Base-by-base conservation (phyloP, 306 rosid species). In the Arachis hypogaea region DNA sequence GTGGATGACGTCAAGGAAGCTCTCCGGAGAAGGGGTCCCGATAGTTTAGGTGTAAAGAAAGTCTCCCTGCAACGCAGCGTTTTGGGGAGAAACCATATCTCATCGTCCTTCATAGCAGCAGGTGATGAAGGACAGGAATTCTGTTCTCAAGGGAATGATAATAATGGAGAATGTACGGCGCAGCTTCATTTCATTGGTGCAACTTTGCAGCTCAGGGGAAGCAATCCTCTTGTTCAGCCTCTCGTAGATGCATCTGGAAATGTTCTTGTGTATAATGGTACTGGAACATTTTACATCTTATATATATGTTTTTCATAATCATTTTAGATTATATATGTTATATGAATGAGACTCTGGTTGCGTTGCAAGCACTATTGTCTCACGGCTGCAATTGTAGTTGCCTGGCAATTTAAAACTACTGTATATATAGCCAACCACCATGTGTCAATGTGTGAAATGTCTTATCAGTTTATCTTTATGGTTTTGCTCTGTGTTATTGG, bases 21-120 rank as follows among this genome's bases (percentile, higher is more conserved):
- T 63, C 77, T 94, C 43, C 77, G 84, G 33, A 84, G 92, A 82
- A 85, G 98, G 67, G 98, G 98, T 42, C 98, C 97, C 44, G 98
- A 94, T 80, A 88, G 90, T 86, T 77, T 89, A 16, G 85, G 86
- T 45, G 52, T 74, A 71, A 86, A 75, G 88, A 89, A 85, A 69
- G 72, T 94, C 36, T 36, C 59, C 54, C 82, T 94, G 38, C 86
- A 73, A 63, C 71, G 57, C 7, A 42, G 60, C 16, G 69, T 49
- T 30, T 69, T 81, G 0, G 84, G 52, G 33, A 57, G 69, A 36
- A 54, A 33, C 47, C 41, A 55, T 75, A 54, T 93, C 64, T 75
- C 73, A 40, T 75, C 73, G 33, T 84, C 91, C 22, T 49, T 72
- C 11, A 1, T 81, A n/a, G 82, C 78, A 63, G 82, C 78, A 63